phyloP scores from a whole-genome alignment of 2,329 filamentous ascomycete genomes.

The Pseudogymnoascus sp. region DNA sequence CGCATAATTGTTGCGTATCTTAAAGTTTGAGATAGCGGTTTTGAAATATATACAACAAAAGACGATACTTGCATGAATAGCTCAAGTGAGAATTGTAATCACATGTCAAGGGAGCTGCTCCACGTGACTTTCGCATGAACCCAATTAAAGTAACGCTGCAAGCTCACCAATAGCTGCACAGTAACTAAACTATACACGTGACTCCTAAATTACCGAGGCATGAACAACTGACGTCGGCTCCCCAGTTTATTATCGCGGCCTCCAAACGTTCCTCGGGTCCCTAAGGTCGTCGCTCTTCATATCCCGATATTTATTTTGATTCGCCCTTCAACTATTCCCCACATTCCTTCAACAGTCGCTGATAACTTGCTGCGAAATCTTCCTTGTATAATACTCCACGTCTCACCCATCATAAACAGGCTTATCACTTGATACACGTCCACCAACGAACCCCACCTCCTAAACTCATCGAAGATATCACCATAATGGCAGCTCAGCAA shows the following conservation, averaged over 20 bases:
- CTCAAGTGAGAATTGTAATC: background rate
- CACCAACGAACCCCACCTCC: background rate
- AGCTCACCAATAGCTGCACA: background rate
- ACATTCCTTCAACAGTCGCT: background rate
- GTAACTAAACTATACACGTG: background rate
- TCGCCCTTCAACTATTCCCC: background rate
- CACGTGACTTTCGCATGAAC: background rate
- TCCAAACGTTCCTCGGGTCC: background rate
- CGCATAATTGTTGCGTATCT: background rate
- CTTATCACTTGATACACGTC: background rate
- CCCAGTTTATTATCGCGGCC: conserved; percentile 6
- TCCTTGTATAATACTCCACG: background rate
- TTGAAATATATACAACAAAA: background rate
- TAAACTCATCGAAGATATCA: background rate
- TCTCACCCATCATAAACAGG: background rate
- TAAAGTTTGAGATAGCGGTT: background rate
- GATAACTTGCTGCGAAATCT: background rate
- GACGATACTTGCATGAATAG: background rate
- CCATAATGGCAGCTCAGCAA: conserved; percentile 40
- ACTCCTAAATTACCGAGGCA: conserved; percentile 7
- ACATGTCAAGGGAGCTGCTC: background rate
- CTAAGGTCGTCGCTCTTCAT: background rate
- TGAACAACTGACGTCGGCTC: conserved; percentile 1
- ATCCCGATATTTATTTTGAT: background rate
- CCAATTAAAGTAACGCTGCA: background rate